phyloP scores from a whole-genome alignment of 2,329 filamentous ascomycete genomes.

The Pseudogymnoascus sp. region DNA sequence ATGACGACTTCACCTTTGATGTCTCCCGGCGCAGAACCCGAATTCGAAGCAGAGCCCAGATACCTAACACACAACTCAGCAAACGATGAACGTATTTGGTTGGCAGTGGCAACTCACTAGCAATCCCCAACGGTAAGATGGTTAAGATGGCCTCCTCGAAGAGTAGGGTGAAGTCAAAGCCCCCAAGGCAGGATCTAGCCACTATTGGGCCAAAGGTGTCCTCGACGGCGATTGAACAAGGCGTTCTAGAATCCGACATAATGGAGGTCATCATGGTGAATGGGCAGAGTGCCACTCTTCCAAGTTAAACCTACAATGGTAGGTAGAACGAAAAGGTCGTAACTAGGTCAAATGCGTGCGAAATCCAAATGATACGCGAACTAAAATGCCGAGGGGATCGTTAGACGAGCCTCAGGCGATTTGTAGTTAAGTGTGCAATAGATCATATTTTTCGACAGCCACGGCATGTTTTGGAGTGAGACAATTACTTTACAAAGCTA shows the following conservation, averaged over 20 bases:
- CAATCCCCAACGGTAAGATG: constrained; percentile 7
- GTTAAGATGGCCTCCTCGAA: constrained; percentile 25
- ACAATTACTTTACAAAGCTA: background rate
- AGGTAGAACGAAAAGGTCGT: background rate
- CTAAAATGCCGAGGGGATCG: background rate
- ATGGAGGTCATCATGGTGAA: background rate
- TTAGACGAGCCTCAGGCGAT: background rate
- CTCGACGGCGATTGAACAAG: background rate
- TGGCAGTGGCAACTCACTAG: background rate
- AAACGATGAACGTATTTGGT: background rate
- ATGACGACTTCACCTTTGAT: background rate
- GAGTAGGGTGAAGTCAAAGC: constrained; percentile 28
- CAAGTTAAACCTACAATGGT: background rate
- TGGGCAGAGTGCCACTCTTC: background rate
- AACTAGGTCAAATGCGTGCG: background rate
- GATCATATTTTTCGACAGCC: background rate
- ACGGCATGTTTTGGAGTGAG: background rate
- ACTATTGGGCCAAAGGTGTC: constrained; percentile 18
- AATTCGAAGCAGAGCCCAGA: background rate
- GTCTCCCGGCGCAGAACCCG: background rate
- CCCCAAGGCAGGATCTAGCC: background rate
- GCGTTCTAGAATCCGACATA: background rate
- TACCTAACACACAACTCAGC: background rate
- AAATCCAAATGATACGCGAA: background rate
- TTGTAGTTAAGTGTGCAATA: background rate